These are phyloP conservation scores for Tetracladium marchalianum DNA, from an alignment of 495 filamentous ascomycete genomes.

Conservation along the genomic window DNA sequence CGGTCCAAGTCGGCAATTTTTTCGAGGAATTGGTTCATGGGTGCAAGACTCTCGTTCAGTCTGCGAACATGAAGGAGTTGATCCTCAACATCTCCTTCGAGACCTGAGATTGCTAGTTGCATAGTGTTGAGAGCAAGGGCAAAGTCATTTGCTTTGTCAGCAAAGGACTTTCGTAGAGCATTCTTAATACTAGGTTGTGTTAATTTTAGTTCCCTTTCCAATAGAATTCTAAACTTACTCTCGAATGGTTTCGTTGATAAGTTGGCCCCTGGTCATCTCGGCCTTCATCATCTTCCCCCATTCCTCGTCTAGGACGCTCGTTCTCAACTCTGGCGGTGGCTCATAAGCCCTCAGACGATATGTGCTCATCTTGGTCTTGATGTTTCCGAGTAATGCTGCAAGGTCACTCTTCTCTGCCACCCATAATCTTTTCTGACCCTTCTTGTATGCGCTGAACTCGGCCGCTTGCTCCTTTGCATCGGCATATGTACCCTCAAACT, in stretches of 20 bases:
- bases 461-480: conserved; percentile 83
- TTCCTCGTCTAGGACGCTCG: conserved; percentile 71
- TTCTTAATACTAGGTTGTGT: conserved; percentile 69
- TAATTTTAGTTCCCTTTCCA: neutral
- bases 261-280: conserved; percentile 77
- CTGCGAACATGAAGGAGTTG: conserved; percentile 77
- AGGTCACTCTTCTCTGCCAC: conserved; percentile 96
- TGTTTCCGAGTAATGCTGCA: conserved; percentile 88
- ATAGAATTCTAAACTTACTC: conserved; percentile 43
- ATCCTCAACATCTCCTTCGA: conserved; percentile 93
- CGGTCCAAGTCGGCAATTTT: conserved; percentile 72
- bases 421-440: conserved; percentile 82
- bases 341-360: conserved; percentile 87
- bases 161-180: conserved; percentile 78
- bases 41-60: conserved; percentile 70
- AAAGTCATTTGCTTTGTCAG: conserved; percentile 95
- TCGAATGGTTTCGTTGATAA: conserved; percentile 95
- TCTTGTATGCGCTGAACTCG: conserved; percentile 80
- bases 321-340: conserved; percentile 67
- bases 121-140: conserved; percentile 88
- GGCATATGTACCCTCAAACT: conserved; percentile 80
- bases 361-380: conserved; percentile 95
- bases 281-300: conserved; percentile 73
- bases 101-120: conserved; percentile 81
- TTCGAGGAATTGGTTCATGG: conserved; percentile 77